phyloP scores from a whole-genome alignment of 495 filamentous ascomycete species.

The Aspergillus homomorphus region DNA sequence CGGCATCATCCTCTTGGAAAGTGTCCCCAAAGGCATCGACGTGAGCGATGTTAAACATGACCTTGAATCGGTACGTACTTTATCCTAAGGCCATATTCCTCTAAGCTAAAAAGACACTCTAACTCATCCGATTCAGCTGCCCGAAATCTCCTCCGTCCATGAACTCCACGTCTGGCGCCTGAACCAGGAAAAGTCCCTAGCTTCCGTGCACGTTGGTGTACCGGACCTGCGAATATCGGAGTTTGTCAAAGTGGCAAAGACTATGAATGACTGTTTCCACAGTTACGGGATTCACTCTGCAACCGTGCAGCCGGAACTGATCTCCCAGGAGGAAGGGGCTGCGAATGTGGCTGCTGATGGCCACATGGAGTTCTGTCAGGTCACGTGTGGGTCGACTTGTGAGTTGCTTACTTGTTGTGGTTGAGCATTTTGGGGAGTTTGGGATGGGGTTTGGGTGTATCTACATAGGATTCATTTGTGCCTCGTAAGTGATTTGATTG shows the following conservation, averaged over 20 bases:
- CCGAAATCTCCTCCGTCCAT: conserved; percentile 44
- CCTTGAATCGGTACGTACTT: conserved; percentile 38
- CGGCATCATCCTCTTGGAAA: conserved; percentile 71
- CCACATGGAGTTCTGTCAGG: conserved; percentile 25
- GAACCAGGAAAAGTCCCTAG: conserved; percentile 48
- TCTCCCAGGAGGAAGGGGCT: background rate
- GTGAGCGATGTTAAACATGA: conserved; percentile 78
- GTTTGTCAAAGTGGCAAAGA: conserved; percentile 40
- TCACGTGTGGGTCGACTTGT: conserved; percentile 32
- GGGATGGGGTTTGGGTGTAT: too few relatives aligned
- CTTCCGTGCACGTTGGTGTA: conserved; percentile 48
- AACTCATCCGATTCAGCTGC: conserved; percentile 26
- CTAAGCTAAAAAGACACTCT: too few relatives aligned
- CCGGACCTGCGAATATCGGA: conserved; percentile 31
- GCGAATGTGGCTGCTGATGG: background rate
- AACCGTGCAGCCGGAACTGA: conserved; percentile 48
- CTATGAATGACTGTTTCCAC: conserved; percentile 49
- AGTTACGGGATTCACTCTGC: conserved; percentile 52
- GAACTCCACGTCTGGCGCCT: conserved; percentile 54
- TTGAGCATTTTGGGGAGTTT: too few relatives aligned
- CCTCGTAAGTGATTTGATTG: too few relatives aligned
- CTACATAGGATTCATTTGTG: too few relatives aligned
- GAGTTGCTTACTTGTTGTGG: conserved; percentile 36
- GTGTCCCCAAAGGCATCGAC: conserved; percentile 72
- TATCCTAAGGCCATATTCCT: too few relatives aligned